Percentiles rank a stretch among this genome's conserved stretches.
Conservation (phyloP, 208 protist species). For the Crithidia acanthocephali region DNA sequence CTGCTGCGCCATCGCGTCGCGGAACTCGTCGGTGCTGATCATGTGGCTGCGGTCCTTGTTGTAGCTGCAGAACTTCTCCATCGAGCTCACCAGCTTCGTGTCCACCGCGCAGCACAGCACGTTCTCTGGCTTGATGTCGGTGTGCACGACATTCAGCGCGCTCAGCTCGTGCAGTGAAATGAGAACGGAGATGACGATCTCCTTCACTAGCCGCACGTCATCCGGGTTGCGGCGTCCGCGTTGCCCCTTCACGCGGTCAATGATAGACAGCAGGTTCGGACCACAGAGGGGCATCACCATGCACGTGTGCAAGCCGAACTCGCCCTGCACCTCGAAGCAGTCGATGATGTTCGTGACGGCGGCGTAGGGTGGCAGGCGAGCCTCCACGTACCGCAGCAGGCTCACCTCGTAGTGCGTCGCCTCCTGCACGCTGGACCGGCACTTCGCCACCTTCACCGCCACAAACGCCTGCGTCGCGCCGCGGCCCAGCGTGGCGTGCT, state of each 20-base stretch:
- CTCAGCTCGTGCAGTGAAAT: conserved; percentile 73
- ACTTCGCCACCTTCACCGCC: conserved; percentile 88
- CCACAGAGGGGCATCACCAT: conserved; percentile 88
- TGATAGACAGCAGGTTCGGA: conserved; percentile 83
- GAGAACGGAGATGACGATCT: conserved; percentile 75
- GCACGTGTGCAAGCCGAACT: conserved; percentile 70
- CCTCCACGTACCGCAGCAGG: conserved; percentile 67
- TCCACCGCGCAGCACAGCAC: conserved; percentile 77
- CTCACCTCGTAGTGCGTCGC: conserved; percentile 80
- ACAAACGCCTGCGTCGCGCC: conserved; percentile 72
- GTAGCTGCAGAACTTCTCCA: conserved; percentile 69
- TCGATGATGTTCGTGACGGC: conserved; percentile 80
- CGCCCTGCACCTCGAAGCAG: conserved; percentile 71
- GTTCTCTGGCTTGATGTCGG: conserved; percentile 94
- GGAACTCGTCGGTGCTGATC: conserved; percentile 35
- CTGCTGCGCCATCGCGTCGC: conserved; percentile 31
- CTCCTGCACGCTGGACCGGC: conserved; percentile 50
- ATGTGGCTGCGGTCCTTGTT: conserved; percentile 59
- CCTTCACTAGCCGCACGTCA: conserved; percentile 81
- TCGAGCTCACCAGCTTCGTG: conserved; percentile 56
- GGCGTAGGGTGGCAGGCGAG: conserved; percentile 28
- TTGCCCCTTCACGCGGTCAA: conserved; percentile 66
- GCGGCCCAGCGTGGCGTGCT: conserved; percentile 31
- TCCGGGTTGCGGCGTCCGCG: conserved; percentile 43
- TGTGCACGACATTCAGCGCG: conserved; percentile 85